Base-by-base conservation (phyloP, 2,329 filamentous ascomycete genomes). In the Aspergillus carbonarius region DNA sequence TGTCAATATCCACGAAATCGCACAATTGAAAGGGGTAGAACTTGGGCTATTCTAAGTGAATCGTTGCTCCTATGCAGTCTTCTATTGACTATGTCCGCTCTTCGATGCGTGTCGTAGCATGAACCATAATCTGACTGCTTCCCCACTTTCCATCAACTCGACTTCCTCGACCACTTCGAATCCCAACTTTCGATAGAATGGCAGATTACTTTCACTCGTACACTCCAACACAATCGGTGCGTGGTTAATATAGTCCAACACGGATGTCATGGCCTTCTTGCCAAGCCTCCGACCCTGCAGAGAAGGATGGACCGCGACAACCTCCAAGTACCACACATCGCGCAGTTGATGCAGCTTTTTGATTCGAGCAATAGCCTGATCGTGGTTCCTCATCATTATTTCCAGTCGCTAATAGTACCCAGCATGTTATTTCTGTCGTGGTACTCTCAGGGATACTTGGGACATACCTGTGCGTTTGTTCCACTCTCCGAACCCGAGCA, bases 311-410 rank as follows among this genome's bases (percentile, higher is more conserved):
- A 70, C 66, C 27, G 65, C 67, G 15, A 70, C 20, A 2, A 70
- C 64, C 40, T 70, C 67, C 10, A 69, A 58, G 55, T 70, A 69
- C 67, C 68, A 70, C 15, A 68, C 30, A 13, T 59, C 48, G 6
- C 44, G 12, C 3, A 35, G 18, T 9, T 30, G 20, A 52, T 63
- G 60, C 6, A 23, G 39, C 27, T 20, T 27, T 7, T 48, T 47
- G 4, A 67, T 32, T 4, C 23, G 47, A 9, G 54, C 25, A 17
- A 61, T 25, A 5, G 56, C 34, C 9, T 9, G 12, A 5, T 63
- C 50, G 32, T 67, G 61, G 13, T 47, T 54, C 5, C 50, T 34
- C 5, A 68, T 27, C 10, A 69, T 44, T 6, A 46, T 54, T 4
- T 62, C 52, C 5, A 67, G 39, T 17, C 64, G 60, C 65, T 68